A percentile compares a stretch with the other conserved stretches of the same genome.
phyloP scores from a whole-genome alignment of 2,329 filamentous ascomycete genomes.

The Phialophora tarda region DNA sequence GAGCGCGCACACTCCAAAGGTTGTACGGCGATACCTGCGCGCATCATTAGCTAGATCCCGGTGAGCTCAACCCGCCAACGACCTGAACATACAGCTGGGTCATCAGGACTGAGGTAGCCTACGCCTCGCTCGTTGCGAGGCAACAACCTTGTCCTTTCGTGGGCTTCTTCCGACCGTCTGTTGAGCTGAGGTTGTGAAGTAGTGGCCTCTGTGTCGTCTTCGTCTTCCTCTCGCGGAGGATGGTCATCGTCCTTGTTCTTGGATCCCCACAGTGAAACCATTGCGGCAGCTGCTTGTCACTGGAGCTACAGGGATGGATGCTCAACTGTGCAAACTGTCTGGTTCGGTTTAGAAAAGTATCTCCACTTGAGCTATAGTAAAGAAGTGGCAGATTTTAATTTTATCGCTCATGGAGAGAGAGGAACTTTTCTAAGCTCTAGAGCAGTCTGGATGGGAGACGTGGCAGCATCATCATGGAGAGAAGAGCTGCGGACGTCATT shows the following conservation, averaged over 20 bases:
- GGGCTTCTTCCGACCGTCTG: conserved; percentile 51
- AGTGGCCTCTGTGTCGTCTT: conserved; percentile 26
- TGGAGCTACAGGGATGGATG: neutral
- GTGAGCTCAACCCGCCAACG: neutral
- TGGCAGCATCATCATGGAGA: neutral
- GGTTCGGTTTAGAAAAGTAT: neutral
- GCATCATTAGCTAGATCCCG: conserved; percentile 1
- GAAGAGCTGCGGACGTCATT: conserved; percentile 6
- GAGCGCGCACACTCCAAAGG: conserved; percentile 82
- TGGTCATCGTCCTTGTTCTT: conserved; percentile 55
- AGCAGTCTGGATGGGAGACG: neutral
- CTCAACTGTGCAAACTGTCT: neutral
- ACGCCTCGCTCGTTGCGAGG: conserved; percentile 62
- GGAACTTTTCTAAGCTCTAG: neutral
- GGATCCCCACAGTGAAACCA: conserved; percentile 62
- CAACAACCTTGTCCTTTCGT: conserved; percentile 71
- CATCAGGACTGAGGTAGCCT: conserved; percentile 75
- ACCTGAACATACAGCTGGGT: conserved; percentile 70
- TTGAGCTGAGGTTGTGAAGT: conserved; percentile 29
- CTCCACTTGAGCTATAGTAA: neutral
- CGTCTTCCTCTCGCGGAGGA: conserved; percentile 41
- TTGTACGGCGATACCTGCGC: conserved; percentile 82
- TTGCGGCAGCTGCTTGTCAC: conserved; percentile 39
- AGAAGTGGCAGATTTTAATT: neutral
- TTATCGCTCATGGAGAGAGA: neutral